Conservation (phyloP, 371 early-diverging fungal genomes). For the Mortierella sp. region DNA sequence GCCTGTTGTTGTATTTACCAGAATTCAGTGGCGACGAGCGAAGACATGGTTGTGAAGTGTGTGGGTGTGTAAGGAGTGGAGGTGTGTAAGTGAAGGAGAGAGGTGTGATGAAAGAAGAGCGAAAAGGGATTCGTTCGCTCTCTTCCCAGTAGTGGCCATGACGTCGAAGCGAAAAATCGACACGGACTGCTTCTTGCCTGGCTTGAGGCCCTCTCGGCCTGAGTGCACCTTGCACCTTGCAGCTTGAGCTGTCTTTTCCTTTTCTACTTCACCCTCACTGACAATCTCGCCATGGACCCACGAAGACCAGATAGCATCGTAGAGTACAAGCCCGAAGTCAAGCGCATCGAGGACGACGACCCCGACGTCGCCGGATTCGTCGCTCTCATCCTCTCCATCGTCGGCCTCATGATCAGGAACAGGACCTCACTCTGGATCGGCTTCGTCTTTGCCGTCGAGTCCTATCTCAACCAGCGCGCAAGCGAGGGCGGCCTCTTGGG, state of each 20-base stretch:
- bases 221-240: neutral
- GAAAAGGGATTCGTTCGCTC: neutral
- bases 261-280: neutral
- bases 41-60: conserved; percentile 16
- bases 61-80: neutral
- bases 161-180: conserved; percentile 4
- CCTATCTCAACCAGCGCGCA: conserved; percentile 51
- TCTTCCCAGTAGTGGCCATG: neutral
- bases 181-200: neutral
- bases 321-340: conserved; percentile 53
- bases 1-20: conserved; percentile 25
- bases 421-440: conserved; percentile 48
- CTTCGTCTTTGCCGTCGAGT: conserved; percentile 48
- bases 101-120: neutral
- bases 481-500: conserved; percentile 52
- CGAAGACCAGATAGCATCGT: conserved; percentile 43
- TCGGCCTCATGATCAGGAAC: conserved; percentile 53
- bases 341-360: conserved; percentile 52
- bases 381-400: conserved; percentile 42
- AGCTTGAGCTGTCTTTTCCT: neutral
- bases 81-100: neutral
- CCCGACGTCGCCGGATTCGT: conserved; percentile 55
- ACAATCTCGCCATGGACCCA: conserved; percentile 24
- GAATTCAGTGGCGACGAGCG: conserved; percentile 38
- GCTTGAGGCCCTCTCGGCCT: too few species aligned